Evolutionary conservation across 495 filamentous ascomycete species (phyloP), one percentile per base, ranked within the genome.

Genomic region (Daldinia grandis): DNA sequence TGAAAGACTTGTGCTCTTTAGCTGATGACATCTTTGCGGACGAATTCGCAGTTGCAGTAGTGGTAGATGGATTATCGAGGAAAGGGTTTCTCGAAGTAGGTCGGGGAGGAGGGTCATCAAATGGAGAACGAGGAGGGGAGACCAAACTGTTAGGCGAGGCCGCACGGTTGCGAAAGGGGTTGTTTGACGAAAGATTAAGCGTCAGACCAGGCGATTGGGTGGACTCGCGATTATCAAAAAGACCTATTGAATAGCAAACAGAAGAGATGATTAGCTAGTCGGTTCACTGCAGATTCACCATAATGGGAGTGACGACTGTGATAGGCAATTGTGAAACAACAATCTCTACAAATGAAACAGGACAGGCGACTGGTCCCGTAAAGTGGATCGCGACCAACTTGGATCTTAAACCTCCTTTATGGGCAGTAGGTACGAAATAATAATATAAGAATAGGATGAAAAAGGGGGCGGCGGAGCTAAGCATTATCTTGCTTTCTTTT

Each of bases 151-250:
- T 72, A 55, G 93, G 94, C 63, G 94, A 95, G 7, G 87, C 81
- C 50, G 92, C 90, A 71, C 92, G 91, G 79, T 97, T 97, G 83
- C 95, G 91, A 78, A 99, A 99, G n/a, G 95, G 95, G 76, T 99
- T 99, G 85, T 98, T 98, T 69, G 95, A 98, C 65, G 89, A 87
- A 75, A 95, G 86, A 75, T 89, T 91, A 77, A 89, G 81, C 14
- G 85, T 76, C 75, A 86, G 78, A 51, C 83, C 84, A 37, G 87
- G 78, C 56, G 87, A 83, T 71, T 73, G 78, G 61, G 61, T 25
- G 57, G 64, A 64, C 31, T 72, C 78, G 28, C 51, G 30, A 66
- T 73, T 79, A 73, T 79, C 80, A 80, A 58, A 62, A 28, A 75
- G 78, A 72, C 72, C 71, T 74, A 76, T 65, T 67, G 65, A 19